Base-by-base conservation (phyloP, 2,329 filamentous ascomycete genomes). In the Corinectria fuckeliana region DNA sequence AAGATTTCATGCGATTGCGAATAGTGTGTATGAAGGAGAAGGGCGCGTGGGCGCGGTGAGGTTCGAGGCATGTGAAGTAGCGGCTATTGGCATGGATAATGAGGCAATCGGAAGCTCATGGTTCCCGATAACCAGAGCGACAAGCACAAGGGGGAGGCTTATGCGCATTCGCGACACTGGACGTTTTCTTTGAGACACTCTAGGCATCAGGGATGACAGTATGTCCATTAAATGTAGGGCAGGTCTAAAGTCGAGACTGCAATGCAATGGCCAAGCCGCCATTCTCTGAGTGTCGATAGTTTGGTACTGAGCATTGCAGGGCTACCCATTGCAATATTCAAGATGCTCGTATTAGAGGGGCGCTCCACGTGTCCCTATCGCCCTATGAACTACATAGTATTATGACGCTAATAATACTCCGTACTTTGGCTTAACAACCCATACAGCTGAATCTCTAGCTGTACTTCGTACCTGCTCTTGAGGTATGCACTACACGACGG, bases 121-220 rank as follows among this genome's bases (percentile, higher is more conserved):
- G 39, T 45, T 36, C 28, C 49, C 28, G 20, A n/a, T 21, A 34
- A 45, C n/a, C n/a, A n/a, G n/a, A 26, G 52, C 36, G 50, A 50
- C 34, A 28, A 14, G 16, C 16, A 42, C 9, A 21, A 25, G 42
- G 30, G 42, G 34, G n/a, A 13, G 26, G 32, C 28, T 23, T 13
- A 13, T n/a, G 41, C 26, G 23, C 34, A 38, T 55, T 53, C 50
- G 54, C 39, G 50, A 61, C 53, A 45, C 25, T 36, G 45, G 42
- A 30, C 13, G 28, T 58, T 52, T 58, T 41, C 57, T 52, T 52
- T 61, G 50, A 62, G 44, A 56, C 52, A 51, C 38, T 63, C 28
- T 28, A 26, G 53, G 50, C 42, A 47, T 52, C 60, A 56, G 26
- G 58, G 53, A 53, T 44, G 39, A 39, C 32, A 16, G 32, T n/a